phyloP scores from a whole-genome alignment of 2,329 filamentous ascomycete genomes.

The Lecanicillium sp. region DNA sequence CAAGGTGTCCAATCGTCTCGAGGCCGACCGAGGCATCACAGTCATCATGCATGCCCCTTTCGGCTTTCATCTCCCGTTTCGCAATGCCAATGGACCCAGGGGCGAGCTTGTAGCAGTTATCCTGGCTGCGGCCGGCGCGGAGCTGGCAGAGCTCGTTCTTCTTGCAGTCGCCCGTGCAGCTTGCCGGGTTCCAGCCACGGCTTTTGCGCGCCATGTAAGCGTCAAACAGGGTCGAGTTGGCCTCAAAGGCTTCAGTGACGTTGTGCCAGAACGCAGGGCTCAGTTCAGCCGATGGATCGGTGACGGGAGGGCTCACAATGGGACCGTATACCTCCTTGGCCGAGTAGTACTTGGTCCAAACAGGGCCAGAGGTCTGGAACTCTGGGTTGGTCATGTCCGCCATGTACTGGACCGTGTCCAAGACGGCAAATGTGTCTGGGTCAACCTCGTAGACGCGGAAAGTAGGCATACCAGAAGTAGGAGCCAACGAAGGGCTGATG shows the following conservation, averaged over 20 bases:
- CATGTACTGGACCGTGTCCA: constrained; percentile 46
- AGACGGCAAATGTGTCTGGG: constrained; percentile 44
- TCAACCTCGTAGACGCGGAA: constrained; percentile 53
- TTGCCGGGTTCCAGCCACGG: constrained; percentile 32
- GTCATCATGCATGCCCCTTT: constrained; percentile 15
- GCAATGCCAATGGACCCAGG: constrained; percentile 22
- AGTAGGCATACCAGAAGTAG: constrained; percentile 44
- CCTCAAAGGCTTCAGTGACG: constrained; percentile 40
- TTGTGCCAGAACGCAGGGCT: constrained; percentile 52
- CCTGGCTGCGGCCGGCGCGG: constrained; percentile 41
- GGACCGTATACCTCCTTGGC: constrained; percentile 45
- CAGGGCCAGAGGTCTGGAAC: constrained; percentile 35
- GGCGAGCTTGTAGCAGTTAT: constrained; percentile 37
- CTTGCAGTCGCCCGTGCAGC: constrained; percentile 35
- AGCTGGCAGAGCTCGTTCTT: constrained; percentile 41
- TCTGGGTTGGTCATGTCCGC: constrained; percentile 38
- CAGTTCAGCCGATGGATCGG: constrained; percentile 32
- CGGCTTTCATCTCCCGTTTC: constrained; percentile 19
- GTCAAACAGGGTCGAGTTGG: constrained; percentile 32
- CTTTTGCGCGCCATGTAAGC: constrained; percentile 38
- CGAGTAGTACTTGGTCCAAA: constrained; percentile 49
- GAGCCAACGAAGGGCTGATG: constrained; percentile 45
- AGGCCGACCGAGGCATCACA: constrained; percentile 21
- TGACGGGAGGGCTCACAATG: constrained; percentile 31
- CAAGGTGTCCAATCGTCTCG: constrained; percentile 18